Conservation (phyloP, 1,139 yeast species). For the Candida tetrigidarum region DNA sequence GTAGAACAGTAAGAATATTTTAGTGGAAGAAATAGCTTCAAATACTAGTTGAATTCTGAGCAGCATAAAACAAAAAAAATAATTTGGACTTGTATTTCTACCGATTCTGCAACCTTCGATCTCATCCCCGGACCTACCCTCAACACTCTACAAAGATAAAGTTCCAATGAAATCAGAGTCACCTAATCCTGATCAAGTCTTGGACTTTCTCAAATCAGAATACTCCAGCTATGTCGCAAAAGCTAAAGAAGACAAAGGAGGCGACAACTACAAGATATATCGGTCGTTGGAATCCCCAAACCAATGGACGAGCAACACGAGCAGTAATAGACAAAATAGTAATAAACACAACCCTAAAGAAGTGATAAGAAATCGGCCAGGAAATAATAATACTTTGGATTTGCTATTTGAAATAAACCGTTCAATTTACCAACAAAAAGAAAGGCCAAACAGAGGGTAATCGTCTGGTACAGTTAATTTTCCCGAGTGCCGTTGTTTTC, state of each 20-base stretch:
- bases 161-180: not conserved
- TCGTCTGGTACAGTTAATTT: not conserved
- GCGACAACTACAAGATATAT: slow-evolving; percentile 22
- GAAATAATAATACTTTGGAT: slow-evolving; percentile 17
- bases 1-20: too few species aligned
- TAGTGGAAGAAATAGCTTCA: too few species aligned
- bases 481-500: not conserved
- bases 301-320: slow-evolving; percentile 25
- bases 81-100: too few species aligned
- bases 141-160: not conserved
- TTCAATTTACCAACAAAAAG: slow-evolving; percentile 22
- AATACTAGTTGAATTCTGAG: too few species aligned
- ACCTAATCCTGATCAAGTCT: slow-evolving; percentile 14
- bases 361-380: slow-evolving; percentile 19
- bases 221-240: slow-evolving; percentile 21
- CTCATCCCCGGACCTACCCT: too few species aligned
- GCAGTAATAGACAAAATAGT: slow-evolving; percentile 7
- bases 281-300: slow-evolving; percentile 26
- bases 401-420: slow-evolving; percentile 25
- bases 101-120: too few species aligned
- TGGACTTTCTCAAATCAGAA: slow-evolving; percentile 21
- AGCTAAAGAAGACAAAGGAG: slow-evolving; percentile 23
- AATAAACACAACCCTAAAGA: slow-evolving; percentile 16
- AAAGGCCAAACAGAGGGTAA: slow-evolving; percentile 3
- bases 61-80: too few species aligned